phyloP scores from a whole-genome alignment of 345 rosid species.

The Pistacia vera region DNA sequence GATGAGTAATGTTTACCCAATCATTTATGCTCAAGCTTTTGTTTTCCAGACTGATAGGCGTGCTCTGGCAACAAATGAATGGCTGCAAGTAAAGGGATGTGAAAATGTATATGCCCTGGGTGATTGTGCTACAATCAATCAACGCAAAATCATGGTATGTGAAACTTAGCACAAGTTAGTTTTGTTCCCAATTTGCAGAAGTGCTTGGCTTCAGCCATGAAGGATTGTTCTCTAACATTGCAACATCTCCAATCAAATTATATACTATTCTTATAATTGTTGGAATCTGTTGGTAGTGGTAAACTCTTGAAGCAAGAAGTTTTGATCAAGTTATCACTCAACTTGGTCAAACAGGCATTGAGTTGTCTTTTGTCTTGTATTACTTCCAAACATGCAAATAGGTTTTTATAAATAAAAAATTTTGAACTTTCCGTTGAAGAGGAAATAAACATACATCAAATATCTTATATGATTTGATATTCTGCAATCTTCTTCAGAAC shows the following conservation, averaged over 20 bases:
- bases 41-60: slow-evolving; percentile 64
- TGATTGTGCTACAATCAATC: slow-evolving; percentile 91
- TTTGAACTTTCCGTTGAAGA: neutral
- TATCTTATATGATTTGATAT: neutral
- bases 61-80: slow-evolving; percentile 76
- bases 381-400: neutral
- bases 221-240: slow-evolving; percentile 5
- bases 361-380: neutral
- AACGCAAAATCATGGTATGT: slow-evolving; percentile 84
- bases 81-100: slow-evolving; percentile 86
- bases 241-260: neutral
- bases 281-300: neutral
- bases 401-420: neutral
- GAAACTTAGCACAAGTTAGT: slow-evolving; percentile 14
- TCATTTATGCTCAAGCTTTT: slow-evolving; percentile 13
- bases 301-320: neutral
- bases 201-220: slow-evolving; percentile 1
- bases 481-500: neutral
- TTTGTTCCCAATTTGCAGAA: slow-evolving; percentile 5
- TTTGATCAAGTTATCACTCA: neutral
- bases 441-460: neutral
- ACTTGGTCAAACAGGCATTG: neutral
- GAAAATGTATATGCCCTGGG: slow-evolving; percentile 86
- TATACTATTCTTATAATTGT: neutral
- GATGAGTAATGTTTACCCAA: neutral